These are phyloP conservation scores for Massariosphaeria phaeospora DNA, from an alignment of 495 filamentous ascomycete species.

Conservation along the genomic window DNA sequence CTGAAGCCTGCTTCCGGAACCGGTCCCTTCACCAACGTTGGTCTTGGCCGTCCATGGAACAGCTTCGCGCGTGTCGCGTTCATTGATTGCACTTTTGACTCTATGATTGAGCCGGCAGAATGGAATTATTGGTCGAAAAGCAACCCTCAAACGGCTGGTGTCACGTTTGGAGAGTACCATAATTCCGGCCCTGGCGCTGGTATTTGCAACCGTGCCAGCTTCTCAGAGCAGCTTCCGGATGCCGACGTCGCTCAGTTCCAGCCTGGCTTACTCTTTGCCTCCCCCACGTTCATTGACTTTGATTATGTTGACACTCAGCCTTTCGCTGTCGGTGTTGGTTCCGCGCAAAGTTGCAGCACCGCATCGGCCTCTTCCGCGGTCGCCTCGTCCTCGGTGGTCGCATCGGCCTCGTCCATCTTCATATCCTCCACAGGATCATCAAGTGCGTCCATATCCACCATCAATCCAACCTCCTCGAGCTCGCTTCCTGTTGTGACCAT, in stretches of 20 bases:
- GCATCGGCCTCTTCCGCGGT: conserved; percentile 9
- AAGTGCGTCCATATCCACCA: not conserved
- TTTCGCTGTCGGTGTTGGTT: conserved; percentile 18
- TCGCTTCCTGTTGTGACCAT: not conserved
- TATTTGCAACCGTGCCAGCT: conserved; percentile 11
- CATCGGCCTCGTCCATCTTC: not conserved
- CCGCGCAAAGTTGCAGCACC: conserved; percentile 5
- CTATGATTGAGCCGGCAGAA: not conserved
- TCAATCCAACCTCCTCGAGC: not conserved
- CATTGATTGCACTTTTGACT: not conserved
- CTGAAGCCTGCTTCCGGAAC: conserved; percentile 15
- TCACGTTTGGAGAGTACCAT: conserved; percentile 2
- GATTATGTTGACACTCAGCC: conserved; percentile 12
- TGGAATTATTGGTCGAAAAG: not conserved
- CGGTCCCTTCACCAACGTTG: not conserved
- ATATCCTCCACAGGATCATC: not conserved
- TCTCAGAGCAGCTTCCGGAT: conserved; percentile 21
- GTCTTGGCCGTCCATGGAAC: conserved; percentile 7
- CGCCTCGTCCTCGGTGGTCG: not conserved
- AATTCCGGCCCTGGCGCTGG: not conserved
- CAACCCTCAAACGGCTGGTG: not conserved
- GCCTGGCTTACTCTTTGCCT: conserved; percentile 18
- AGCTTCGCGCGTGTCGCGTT: not conserved
- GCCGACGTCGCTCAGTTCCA: conserved; percentile 15
- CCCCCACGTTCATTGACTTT: conserved; percentile 14